A percentile compares a stretch with the other conserved stretches of the same genome.
These are phyloP conservation scores for Halophytophthora batemanensis DNA, from an alignment of 352 stramenopile species.

Conservation along the genomic window DNA sequence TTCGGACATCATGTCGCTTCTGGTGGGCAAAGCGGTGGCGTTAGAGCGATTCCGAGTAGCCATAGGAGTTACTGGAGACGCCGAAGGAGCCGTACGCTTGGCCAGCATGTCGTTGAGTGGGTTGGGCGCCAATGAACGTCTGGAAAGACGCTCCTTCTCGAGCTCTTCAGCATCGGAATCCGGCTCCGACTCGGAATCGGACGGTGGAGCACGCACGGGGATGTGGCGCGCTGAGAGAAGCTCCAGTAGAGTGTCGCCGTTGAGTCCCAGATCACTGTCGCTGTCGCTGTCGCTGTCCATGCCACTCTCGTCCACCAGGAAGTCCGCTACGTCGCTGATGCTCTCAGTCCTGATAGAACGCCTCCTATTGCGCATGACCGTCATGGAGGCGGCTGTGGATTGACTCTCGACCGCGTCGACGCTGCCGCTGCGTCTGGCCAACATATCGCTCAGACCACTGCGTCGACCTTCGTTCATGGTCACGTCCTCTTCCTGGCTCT, in stretches of 20 bases:
- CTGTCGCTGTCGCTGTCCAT: slow-evolving; percentile 1
- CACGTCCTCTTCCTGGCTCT: slow-evolving; percentile 5
- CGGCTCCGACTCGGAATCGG: too few species aligned
- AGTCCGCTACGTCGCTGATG: too few species aligned
- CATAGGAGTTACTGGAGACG: not conserved
- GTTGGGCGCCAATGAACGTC: slow-evolving; percentile 3
- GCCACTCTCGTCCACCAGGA: too few species aligned
- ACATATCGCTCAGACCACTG: too few species aligned
- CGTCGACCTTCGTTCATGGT: slow-evolving; percentile 21
- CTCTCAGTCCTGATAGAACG: too few species aligned
- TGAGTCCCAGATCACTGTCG: slow-evolving; percentile 32
- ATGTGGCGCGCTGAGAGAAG: slow-evolving; percentile 38
- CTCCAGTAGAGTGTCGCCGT: slow-evolving; percentile 18
- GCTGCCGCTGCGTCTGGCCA: too few species aligned
- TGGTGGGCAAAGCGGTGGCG: slow-evolving; percentile 2
- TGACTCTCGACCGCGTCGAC: too few species aligned
- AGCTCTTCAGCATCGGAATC: too few species aligned
- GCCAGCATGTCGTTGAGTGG: slow-evolving; percentile 33
- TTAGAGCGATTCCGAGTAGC: slow-evolving; percentile 5
- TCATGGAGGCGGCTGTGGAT: not conserved
- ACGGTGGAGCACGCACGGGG: slow-evolving; percentile 22
- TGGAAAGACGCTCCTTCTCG: too few species aligned
- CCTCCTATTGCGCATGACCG: too few species aligned
- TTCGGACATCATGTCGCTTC: slow-evolving; percentile 34
- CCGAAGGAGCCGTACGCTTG: slow-evolving; percentile 7